These are phyloP conservation scores for Allium fistulosum DNA, from an alignment of 106 monocot genomes.

Conservation along the genomic window DNA sequence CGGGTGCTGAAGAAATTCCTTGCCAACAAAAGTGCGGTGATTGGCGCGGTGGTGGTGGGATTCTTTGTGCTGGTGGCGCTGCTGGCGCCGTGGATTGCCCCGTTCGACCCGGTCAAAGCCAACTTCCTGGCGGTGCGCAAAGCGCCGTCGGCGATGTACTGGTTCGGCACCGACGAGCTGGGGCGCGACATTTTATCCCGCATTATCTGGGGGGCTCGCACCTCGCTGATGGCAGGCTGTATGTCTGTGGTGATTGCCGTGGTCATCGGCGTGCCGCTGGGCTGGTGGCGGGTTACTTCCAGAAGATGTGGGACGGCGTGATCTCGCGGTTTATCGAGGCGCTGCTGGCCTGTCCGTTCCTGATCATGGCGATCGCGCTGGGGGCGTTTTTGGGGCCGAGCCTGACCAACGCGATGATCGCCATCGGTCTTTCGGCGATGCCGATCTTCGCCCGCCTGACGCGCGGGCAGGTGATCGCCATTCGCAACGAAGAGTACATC, in stretches of 20 bases:
- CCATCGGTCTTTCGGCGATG: background rate
- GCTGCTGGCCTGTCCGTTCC: background rate
- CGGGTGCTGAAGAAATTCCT: no score
- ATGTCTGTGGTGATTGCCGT: no score
- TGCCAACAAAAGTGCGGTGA: no score
- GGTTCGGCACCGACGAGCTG: background rate
- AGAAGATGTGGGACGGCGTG: background rate
- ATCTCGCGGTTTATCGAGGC: background rate
- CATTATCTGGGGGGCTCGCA: background rate
- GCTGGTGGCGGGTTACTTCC: background rate
- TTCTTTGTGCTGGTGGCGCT: background rate
- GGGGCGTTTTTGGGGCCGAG: background rate
- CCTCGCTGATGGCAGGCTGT: background rate
- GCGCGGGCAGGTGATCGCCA: background rate
- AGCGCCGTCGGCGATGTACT: background rate
- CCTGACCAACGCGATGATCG: background rate
- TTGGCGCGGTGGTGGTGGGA: background rate
- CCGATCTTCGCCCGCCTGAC: background rate
- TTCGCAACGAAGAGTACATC: constrained; percentile 1
- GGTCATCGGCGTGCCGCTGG: background rate
- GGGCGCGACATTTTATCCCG: background rate
- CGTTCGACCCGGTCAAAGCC: background rate
- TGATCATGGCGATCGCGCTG: background rate
- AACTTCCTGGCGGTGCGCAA: background rate
- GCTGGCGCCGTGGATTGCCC: background rate